Percentiles rank a stretch among this genome's conserved stretches.
These are phyloP conservation scores for Boletus coccyginus DNA, from an alignment of 768 basidiomycete genomes.

Conservation along the genomic window DNA sequence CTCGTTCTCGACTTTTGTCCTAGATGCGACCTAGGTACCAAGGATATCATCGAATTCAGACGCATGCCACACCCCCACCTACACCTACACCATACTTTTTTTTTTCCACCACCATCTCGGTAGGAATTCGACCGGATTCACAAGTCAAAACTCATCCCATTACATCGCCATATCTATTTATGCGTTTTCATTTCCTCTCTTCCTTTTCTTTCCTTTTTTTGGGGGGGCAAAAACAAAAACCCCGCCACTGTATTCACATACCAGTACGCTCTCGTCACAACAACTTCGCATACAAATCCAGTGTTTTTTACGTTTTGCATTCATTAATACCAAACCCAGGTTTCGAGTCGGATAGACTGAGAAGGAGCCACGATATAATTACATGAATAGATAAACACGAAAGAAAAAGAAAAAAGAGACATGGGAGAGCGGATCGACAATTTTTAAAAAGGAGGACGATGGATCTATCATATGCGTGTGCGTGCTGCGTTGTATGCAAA, in stretches of 20 bases:
- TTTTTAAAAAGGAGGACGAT: not conserved
- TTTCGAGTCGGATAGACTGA: no score
- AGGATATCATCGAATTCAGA: no score
- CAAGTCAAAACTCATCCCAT: not conserved
- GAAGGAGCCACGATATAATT: conserved; percentile 12
- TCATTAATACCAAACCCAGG: not conserved
- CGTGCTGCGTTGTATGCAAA: not conserved
- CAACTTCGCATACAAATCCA: not conserved
- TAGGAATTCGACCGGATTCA: no score
- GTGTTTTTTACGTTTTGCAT: not conserved
- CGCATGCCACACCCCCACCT: no score
- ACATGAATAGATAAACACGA: conserved; percentile 33
- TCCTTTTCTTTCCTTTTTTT: not conserved
- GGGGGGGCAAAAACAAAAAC: not conserved
- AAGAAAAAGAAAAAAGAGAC: not conserved
- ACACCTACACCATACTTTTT: no score
- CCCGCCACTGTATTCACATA: conserved; percentile 15
- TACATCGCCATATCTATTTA: conserved; percentile 4
- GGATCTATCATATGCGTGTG: conserved; percentile 1
- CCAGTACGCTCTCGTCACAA: not conserved
- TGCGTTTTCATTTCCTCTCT: not conserved
- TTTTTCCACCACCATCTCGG: no score
- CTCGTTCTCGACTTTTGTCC: conserved; percentile 7
- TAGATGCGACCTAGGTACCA: conserved; percentile 19
- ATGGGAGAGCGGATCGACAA: conserved; percentile 9